A percentile compares a stretch with the other conserved stretches of the same genome.
phyloP scores from a whole-genome alignment of 805 yeast species.

The Zygotorulaspora sp. region DNA sequence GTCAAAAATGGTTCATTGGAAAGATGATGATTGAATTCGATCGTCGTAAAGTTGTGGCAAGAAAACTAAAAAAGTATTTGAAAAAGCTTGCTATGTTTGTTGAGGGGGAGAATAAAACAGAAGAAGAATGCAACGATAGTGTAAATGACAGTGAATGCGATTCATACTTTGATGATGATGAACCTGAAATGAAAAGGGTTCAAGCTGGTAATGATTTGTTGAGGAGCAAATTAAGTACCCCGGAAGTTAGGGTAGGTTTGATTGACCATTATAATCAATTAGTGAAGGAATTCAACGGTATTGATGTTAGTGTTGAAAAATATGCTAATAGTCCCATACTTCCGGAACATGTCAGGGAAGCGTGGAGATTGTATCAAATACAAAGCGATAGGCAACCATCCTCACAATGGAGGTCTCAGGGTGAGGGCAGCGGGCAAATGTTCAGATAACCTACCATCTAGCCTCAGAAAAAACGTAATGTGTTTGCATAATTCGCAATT shows the following conservation, averaged over 20 bases:
- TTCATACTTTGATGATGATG: conserved; percentile 31
- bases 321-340: conserved; percentile 54
- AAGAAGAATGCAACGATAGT: conserved; percentile 20
- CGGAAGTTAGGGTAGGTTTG: conserved; percentile 25
- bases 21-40: conserved; percentile 37
- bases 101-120: conserved; percentile 9
- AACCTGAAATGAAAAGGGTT: conserved; percentile 19
- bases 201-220: conserved; percentile 24
- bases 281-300: conserved; percentile 28
- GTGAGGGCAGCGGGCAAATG: conserved; percentile 65
- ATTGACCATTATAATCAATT: conserved; percentile 33
- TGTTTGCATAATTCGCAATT: conserved; percentile 44
- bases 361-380: conserved; percentile 70
- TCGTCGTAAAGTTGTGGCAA: conserved; percentile 39
- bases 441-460: conserved; percentile 46
- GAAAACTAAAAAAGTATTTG: conserved; percentile 35
- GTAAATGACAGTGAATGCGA: conserved; percentile 32
- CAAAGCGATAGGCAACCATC: conserved; percentile 63
- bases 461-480: conserved; percentile 47
- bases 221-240: conserved; percentile 25
- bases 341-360: conserved; percentile 84
- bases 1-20: conserved; percentile 48
- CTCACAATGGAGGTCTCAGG: conserved; percentile 67
- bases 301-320: conserved; percentile 34
- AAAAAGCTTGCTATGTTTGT: conserved; percentile 34